Base-by-base conservation (phyloP, 306 rosid species). In the Purshia tridentata region DNA sequence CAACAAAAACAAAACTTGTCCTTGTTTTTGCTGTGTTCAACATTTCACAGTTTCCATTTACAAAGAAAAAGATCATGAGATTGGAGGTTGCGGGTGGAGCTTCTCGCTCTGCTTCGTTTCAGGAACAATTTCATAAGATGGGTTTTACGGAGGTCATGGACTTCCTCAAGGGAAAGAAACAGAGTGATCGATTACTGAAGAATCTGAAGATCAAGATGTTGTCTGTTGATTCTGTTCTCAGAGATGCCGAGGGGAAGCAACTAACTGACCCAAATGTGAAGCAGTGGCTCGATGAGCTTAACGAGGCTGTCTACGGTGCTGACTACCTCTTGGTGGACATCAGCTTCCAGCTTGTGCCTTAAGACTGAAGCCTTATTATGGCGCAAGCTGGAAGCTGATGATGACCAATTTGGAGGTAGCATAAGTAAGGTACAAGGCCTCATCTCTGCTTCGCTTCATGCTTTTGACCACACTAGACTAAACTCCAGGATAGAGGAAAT, bases 211-310 rank as follows among this genome's bases (percentile, higher is more conserved):
- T 54, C n/a, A 51, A 67, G 3, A 52, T 76, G 16, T 18, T 19
- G 8, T 81, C 80, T 7, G 49, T 82, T 23, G 23, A 66, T 13
- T 16, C 16, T 22, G 53, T 78, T 18, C 62, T 84, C 15, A 72
- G 72, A 6, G 88, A 84, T 52, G 81, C 85, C 35, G 83, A 81
- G 62, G 76, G 65, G 65, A 84, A 18, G 46, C 85, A 81, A 20
- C 69, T 75, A 16, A 18, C 15, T 15, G 67, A 6, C 54, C 23
- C 67, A 0, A 46, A 22, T 13, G 79, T 84, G 4, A 78, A 57
- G 70, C 16, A 39, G 0, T 77, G 72, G 83, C 73, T 80, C 16
- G 60, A n/a, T n/a, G 23, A 39, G 39, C 74, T 69, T 47, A 37
- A 55, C 18, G 51, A 69, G 4, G 74, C 40, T 18, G 58, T 72